Conservation (phyloP, 2,329 filamentous ascomycete species). For the Boeremia exigua region DNA sequence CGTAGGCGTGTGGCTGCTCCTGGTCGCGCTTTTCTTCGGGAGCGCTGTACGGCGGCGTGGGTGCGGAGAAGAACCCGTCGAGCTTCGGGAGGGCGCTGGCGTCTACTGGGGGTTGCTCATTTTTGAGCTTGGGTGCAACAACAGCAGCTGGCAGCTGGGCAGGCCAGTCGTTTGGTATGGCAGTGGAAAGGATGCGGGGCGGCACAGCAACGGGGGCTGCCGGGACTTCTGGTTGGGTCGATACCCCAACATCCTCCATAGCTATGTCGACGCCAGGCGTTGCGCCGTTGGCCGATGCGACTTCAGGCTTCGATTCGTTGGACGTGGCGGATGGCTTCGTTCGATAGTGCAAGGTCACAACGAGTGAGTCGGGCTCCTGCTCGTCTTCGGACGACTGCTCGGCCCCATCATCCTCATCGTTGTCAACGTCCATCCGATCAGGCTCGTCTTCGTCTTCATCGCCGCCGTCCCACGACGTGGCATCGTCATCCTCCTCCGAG, state of each 20-base stretch:
- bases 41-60: conserved; percentile 31
- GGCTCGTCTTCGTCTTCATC: conserved; percentile 63
- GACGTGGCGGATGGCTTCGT: conserved; percentile 18
- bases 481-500: conserved; percentile 71
- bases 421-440: conserved; percentile 67
- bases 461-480: conserved; percentile 70
- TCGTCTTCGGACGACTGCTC: conserved; percentile 48
- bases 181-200: not conserved
- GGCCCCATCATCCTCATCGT: conserved; percentile 60
- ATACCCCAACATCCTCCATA: not conserved
- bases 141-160: not conserved
- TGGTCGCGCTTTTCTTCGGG: conserved; percentile 21
- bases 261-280: not conserved
- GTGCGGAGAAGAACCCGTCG: conserved; percentile 26
- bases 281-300: not conserved
- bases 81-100: conserved; percentile 16
- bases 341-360: conserved; percentile 70
- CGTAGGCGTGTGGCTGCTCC: not conserved
- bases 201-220: not conserved
- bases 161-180: conserved; percentile 16
- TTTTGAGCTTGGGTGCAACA: conserved; percentile 2
- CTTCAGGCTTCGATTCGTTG: not conserved
- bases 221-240: not conserved
- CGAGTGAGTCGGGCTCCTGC: conserved; percentile 60
- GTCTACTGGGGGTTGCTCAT: conserved; percentile 10